Percentiles rank a stretch among this genome's conserved stretches.
Conservation (phyloP, 345 rosid species). For the Lumnitzera racemosa region DNA sequence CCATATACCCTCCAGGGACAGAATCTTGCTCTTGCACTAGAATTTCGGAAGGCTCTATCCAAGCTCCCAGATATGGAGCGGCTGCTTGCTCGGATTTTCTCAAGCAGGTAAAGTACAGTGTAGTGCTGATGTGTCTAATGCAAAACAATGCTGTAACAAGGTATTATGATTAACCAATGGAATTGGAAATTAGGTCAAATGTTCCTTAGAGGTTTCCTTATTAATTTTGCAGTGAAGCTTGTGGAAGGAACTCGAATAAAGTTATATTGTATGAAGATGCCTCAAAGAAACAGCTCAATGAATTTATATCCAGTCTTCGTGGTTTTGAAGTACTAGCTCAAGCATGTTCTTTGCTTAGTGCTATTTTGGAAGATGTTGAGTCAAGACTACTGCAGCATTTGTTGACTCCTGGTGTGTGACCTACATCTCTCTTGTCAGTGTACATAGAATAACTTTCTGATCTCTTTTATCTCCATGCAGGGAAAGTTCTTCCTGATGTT, state of each 20-base stretch:
- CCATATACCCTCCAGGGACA: constrained; percentile 49
- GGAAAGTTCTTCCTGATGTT: constrained; percentile 57
- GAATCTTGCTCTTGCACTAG: constrained; percentile 51
- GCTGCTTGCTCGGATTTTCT: constrained; percentile 67
- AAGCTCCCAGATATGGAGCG: constrained; percentile 97
- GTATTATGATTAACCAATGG: too few species aligned
- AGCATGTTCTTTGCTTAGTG: constrained; percentile 73
- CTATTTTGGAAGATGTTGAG: constrained; percentile 50
- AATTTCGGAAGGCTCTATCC: constrained; percentile 67
- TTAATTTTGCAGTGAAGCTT: constrained; percentile 57
- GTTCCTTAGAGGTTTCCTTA: constrained; percentile 2
- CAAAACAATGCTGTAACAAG: too few species aligned
- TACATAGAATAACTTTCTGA: constrained; percentile 13
- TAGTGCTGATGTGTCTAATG: constrained; percentile 7
- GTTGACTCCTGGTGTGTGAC: constrained; percentile 58
- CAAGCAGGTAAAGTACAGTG: constrained; percentile 52
- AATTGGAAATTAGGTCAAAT: neutral
- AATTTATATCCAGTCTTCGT: constrained; percentile 72
- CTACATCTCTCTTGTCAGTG: constrained; percentile 1
- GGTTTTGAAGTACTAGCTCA: constrained; percentile 75
- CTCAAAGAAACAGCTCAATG: constrained; percentile 81
- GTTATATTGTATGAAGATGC: constrained; percentile 89
- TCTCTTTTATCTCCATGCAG: constrained; percentile 26
- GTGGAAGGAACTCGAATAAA: constrained; percentile 85
- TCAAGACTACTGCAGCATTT: constrained; percentile 60